These are phyloP conservation scores for Leptosphaerulina australis DNA, from an alignment of 2,329 filamentous ascomycete genomes.

Conservation along the genomic window DNA sequence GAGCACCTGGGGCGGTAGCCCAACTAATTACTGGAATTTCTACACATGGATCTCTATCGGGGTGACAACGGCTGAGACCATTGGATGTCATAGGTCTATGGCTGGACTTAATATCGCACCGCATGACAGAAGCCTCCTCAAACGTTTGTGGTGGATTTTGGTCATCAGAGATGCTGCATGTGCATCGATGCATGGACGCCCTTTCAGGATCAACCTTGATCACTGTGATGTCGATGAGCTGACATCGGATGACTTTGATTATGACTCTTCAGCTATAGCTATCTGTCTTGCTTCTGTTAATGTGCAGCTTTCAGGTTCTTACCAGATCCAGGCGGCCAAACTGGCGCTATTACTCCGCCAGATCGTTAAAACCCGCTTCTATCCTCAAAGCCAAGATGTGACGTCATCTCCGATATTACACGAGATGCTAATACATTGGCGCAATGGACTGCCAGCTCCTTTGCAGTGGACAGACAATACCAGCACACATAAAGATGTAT, in stretches of 20 bases:
- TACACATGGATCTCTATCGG: slow-evolving; percentile 14
- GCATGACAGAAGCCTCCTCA: slow-evolving; percentile 11
- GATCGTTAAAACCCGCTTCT: slow-evolving; percentile 12
- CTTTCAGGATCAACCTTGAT: slow-evolving; percentile 13
- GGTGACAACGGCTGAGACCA: slow-evolving; percentile 10
- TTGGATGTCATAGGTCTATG: slow-evolving; percentile 14
- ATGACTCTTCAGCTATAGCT: neutral
- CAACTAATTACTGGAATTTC: slow-evolving; percentile 14
- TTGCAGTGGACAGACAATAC: slow-evolving; percentile 8
- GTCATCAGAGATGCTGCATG: slow-evolving; percentile 8
- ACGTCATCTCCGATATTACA: neutral
- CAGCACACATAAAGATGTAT: neutral
- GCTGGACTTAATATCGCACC: slow-evolving; percentile 8
- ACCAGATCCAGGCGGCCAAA: slow-evolving; percentile 7
- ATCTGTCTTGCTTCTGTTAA: neutral
- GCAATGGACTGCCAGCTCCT: neutral
- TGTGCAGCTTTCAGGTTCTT: slow-evolving; percentile 2
- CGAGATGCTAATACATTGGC: slow-evolving; percentile 6
- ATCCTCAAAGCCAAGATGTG: slow-evolving; percentile 1
- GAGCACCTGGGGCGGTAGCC: slow-evolving; percentile 13
- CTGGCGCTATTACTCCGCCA: slow-evolving; percentile 12
- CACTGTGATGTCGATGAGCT: slow-evolving; percentile 11
- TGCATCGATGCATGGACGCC: slow-evolving; percentile 13
- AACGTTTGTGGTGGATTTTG: slow-evolving; percentile 11
- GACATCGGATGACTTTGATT: slow-evolving; percentile 5